A percentile compares a stretch with the other conserved stretches of the same genome.
Evolutionary conservation across 2,329 filamentous ascomycete species (phyloP).

Genomic region (Neonectria magnoliae): DNA sequence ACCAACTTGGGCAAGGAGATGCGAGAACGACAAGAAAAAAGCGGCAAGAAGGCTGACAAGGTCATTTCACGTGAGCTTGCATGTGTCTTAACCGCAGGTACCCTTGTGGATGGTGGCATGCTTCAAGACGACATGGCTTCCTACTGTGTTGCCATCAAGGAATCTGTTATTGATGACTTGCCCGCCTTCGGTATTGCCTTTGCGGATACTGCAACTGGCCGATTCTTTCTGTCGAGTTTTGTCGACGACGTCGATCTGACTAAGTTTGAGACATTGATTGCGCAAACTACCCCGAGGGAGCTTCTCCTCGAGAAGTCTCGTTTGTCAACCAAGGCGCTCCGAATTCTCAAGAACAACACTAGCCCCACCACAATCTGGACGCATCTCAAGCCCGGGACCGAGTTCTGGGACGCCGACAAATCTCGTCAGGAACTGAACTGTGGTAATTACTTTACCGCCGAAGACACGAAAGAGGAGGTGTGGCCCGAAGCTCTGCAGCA

Average conservation of each 20-base stretch:
- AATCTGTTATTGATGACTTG: conserved; percentile 74
- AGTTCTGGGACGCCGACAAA: conserved; percentile 90
- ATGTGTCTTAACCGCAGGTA: conserved; percentile 90
- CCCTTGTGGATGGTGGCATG: conserved; percentile 95
- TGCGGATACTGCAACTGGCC: conserved; percentile 93
- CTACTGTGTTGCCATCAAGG: conserved; percentile 95
- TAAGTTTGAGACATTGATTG: conserved; percentile 96
- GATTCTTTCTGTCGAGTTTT: conserved; percentile 94
- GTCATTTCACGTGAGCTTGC: conserved; percentile 91
- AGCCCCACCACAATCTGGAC: conserved; percentile 96
- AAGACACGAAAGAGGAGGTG: conserved; percentile 63
- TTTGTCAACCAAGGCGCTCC: conserved; percentile 86
- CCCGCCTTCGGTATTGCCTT: conserved; percentile 93
- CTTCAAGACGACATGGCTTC: conserved; percentile 97
- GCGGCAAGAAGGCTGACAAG: conserved; percentile 83
- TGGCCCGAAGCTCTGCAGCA: conserved; percentile 84
- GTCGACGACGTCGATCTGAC: conserved; percentile 92
- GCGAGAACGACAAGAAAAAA: conserved; percentile 83
- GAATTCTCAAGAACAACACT: conserved; percentile 97
- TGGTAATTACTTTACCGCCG: conserved; percentile 78
- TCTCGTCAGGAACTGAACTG: conserved; percentile 83
- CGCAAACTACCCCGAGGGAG: conserved; percentile 89
- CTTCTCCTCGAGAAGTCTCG: conserved; percentile 87
- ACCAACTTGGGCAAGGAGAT: conserved; percentile 97
- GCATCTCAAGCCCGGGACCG: conserved; percentile 82